Conservation (phyloP, 768 basidiomycete genomes). For the Russula sp. region DNA sequence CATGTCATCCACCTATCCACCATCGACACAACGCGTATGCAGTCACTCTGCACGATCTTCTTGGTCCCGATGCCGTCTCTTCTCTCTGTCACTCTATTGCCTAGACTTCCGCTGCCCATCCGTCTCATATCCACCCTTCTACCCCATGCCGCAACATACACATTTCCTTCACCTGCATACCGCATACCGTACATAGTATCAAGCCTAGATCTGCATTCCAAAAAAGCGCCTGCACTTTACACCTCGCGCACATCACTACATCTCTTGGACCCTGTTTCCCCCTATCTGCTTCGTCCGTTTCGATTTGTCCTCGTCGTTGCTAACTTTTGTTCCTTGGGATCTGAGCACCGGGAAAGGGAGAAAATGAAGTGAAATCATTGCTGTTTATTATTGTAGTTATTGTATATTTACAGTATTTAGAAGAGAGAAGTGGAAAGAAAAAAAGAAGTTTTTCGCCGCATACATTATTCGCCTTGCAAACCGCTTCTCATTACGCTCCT, state of each 20-base stretch:
- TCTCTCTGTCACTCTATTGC: conserved; percentile 11
- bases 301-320: conserved; percentile 22
- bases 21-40: conserved; percentile 22
- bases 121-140: conserved; percentile 19
- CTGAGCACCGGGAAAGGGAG: conserved; percentile 22
- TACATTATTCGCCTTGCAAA: not conserved
- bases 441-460: conserved; percentile 19
- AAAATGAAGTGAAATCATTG: conserved; percentile 21
- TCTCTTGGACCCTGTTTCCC: conserved; percentile 21
- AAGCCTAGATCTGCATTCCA: conserved; percentile 23
- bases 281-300: conserved; percentile 14
- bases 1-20: conserved; percentile 19
- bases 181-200: conserved; percentile 21
- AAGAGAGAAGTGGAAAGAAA: conserved; percentile 19
- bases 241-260: conserved; percentile 28
- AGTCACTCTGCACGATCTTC: conserved; percentile 10
- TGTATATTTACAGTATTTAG: conserved; percentile 30
- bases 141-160: conserved; percentile 20
- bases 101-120: conserved; percentile 11
- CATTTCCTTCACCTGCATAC: conserved; percentile 21
- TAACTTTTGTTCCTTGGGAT: conserved; percentile 25
- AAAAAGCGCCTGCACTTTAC: conserved; percentile 22
- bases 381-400: conserved; percentile 32
- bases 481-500: not conserved
- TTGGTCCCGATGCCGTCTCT: conserved; percentile 19